phyloP scores from a whole-genome alignment of 371 early-diverging fungal species.

The Mucor circinelloides region DNA sequence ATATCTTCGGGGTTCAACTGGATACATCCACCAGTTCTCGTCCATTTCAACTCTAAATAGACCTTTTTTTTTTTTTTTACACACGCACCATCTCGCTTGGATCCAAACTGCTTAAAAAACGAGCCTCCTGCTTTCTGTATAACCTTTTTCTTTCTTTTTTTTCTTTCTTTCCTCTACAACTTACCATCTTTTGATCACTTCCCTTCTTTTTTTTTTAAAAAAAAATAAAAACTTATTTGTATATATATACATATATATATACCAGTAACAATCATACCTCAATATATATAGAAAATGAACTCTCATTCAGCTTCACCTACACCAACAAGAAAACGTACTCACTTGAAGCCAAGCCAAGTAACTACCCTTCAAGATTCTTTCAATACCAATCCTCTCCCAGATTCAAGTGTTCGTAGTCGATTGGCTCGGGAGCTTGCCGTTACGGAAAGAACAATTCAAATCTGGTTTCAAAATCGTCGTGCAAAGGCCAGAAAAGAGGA shows the following conservation, averaged over 20 bases:
- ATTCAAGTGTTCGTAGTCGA: conserved; percentile 26
- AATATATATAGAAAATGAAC: conserved; percentile 5
- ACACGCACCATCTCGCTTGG: background rate
- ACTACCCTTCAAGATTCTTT: conserved; percentile 35
- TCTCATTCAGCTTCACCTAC: conserved; percentile 8
- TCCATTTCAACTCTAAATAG: background rate
- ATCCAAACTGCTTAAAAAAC: background rate
- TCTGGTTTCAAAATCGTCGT: conserved; percentile 96
- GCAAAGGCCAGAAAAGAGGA: conserved; percentile 59
- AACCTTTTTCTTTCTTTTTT: background rate
- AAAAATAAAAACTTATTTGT: background rate
- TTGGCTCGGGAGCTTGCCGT: conserved; percentile 74
- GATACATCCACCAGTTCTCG: background rate
- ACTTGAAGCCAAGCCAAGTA: conserved; percentile 31
- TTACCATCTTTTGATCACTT: background rate
- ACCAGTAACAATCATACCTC: background rate
- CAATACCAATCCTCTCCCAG: conserved; percentile 34
- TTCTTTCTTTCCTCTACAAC: background rate
- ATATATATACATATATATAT: too few species aligned
- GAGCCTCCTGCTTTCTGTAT: background rate
- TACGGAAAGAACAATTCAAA: conserved; percentile 78
- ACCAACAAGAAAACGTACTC: conserved; percentile 42
- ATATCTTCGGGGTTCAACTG: background rate
- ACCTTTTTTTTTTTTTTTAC: background rate
- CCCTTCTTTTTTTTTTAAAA: background rate